Evolutionary conservation across 192 early-diverging fungal genomes (phyloP).

Genomic region (Gonapodya sp.): DNA sequence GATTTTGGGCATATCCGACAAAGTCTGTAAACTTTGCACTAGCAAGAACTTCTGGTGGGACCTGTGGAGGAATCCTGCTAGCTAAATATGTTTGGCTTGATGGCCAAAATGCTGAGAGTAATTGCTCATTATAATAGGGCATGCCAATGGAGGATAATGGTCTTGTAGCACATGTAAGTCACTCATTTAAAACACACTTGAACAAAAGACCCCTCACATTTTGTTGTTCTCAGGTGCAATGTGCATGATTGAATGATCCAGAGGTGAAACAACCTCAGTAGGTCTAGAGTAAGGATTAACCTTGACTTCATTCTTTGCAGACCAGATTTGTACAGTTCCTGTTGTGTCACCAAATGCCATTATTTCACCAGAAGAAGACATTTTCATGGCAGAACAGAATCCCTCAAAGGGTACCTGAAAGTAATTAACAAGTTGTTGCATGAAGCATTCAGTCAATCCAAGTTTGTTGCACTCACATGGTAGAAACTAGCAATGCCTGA

Average conservation of each 20-base stretch:
- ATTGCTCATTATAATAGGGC: conserved; percentile 65
- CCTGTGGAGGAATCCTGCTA: conserved; percentile 57
- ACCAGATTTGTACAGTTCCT: conserved; percentile 71
- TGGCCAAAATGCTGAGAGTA: conserved; percentile 69
- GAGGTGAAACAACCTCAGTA: conserved; percentile 35
- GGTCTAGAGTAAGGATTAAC: conserved; percentile 56
- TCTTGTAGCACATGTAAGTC: conserved; percentile 24
- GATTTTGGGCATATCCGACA: conserved; percentile 89
- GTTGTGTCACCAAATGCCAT: conserved; percentile 67
- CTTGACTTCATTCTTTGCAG: conserved; percentile 49
- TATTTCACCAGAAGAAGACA: conserved; percentile 67
- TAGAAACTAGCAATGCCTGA: conserved; percentile 18
- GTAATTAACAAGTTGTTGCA: neutral
- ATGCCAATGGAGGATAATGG: conserved; percentile 70
- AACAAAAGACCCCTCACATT: conserved; percentile 10
- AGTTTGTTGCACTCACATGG: conserved; percentile 20
- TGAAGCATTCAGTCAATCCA: neutral
- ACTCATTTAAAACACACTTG: conserved; percentile 5
- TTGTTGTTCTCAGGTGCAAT: conserved; percentile 20
- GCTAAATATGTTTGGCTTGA: conserved; percentile 51
- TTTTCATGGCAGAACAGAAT: conserved; percentile 59
- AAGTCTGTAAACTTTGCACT: conserved; percentile 84
- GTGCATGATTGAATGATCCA: conserved; percentile 27
- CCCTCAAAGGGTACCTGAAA: conserved; percentile 22
- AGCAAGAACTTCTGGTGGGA: conserved; percentile 64